Percentiles rank a stretch among this genome's conserved stretches.
Conservation (phyloP, 2,329 filamentous ascomycete genomes). For the Botryotinia narcissicola region DNA sequence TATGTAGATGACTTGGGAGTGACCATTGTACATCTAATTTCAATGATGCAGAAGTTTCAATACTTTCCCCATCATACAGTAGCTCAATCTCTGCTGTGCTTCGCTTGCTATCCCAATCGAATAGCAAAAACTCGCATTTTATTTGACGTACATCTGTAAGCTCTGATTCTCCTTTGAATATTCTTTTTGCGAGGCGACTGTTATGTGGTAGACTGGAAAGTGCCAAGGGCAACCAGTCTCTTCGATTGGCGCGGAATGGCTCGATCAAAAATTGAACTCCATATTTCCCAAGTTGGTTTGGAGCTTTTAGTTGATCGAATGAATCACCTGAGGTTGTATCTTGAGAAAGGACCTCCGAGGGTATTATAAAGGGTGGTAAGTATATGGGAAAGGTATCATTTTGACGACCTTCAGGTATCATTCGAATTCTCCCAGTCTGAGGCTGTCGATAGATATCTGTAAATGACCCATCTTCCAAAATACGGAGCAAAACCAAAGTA, state of each 20-base stretch:
- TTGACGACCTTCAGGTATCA: neutral
- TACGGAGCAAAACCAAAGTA: conserved; percentile 27
- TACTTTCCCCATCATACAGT: conserved; percentile 19
- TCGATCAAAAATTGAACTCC: conserved; percentile 11
- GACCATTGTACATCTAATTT: conserved; percentile 29
- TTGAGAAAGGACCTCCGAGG: conserved; percentile 13
- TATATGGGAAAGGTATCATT: neutral
- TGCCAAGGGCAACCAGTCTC: conserved; percentile 31
- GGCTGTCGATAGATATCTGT: conserved; percentile 16
- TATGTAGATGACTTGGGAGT: conserved; percentile 25
- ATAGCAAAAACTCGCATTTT: conserved; percentile 6
- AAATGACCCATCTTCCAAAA: conserved; percentile 24
- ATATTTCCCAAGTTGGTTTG: neutral
- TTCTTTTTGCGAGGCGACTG: conserved; percentile 11
- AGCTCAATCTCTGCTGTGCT: neutral
- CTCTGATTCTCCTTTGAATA: conserved; percentile 2
- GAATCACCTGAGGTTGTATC: neutral
- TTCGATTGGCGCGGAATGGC: conserved; percentile 14
- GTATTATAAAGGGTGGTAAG: conserved; percentile 13
- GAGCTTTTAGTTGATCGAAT: neutral
- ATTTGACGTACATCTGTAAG: conserved; percentile 8
- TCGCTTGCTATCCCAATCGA: conserved; percentile 11
- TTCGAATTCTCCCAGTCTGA: conserved; percentile 15
- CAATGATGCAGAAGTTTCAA: conserved; percentile 21
- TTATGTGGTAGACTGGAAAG: conserved; percentile 13